A percentile compares a stretch with the other conserved stretches of the same genome.
Conservation (phyloP, 2,329 filamentous ascomycete genomes). For the Fusarium nurragi region DNA sequence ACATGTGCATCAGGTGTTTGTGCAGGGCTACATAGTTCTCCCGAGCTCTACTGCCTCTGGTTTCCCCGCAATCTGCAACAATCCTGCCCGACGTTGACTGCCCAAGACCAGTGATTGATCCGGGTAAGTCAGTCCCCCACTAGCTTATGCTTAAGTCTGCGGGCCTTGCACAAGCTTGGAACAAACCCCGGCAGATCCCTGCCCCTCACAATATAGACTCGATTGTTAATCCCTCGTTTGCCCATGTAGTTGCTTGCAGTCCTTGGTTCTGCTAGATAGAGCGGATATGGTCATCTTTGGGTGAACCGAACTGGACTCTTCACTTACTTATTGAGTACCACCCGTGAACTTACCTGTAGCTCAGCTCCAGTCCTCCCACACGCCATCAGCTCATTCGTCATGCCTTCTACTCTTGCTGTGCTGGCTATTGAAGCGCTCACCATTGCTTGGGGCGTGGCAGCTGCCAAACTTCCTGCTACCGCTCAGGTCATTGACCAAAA, state of each 20-base stretch:
- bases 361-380: neutral
- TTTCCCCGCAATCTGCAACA: neutral
- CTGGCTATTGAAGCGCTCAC: conserved; percentile 30
- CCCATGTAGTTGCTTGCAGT: neutral
- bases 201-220: neutral
- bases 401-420: conserved; percentile 33
- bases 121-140: neutral
- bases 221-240: conserved; percentile 18
- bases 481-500: conserved; percentile 40
- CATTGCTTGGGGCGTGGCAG: conserved; percentile 50
- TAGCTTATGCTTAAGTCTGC: conserved; percentile 12
- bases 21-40: no score
- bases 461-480: conserved; percentile 49
- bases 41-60: no score
- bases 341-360: conserved; percentile 5
- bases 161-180: conserved; percentile 17
- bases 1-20: neutral
- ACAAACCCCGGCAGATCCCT: conserved; percentile 6
- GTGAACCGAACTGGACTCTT: neutral
- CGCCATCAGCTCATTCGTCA: conserved; percentile 9
- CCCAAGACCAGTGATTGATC: conserved; percentile 1
- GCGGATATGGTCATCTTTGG: neutral
- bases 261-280: neutral
- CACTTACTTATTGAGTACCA: conserved; percentile 25
- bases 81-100: neutral